Conservation (phyloP, 768 basidiomycete genomes). For the Suillus alpinus region DNA sequence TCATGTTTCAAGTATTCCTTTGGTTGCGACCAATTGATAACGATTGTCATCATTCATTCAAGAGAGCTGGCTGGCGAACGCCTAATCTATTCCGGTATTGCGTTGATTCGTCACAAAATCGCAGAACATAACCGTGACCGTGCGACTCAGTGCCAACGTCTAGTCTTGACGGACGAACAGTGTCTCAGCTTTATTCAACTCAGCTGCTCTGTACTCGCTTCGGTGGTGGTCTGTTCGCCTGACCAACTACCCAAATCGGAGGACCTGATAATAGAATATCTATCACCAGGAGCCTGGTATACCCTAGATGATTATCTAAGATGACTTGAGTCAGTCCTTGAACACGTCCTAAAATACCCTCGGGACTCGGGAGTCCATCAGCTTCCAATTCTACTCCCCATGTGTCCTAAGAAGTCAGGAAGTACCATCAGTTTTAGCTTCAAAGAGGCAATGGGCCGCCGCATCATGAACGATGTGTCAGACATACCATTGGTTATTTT, state of each 20-base stretch:
- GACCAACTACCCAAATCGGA: not conserved
- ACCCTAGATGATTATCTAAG: not conserved
- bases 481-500: slow-evolving; percentile 19
- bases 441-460: slow-evolving; percentile 16
- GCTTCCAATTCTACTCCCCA: slow-evolving; percentile 22
- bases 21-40: not conserved
- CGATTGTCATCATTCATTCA: not conserved
- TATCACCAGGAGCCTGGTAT: not conserved
- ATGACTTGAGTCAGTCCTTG: too few species aligned
- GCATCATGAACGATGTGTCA: slow-evolving; percentile 24
- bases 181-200: not conserved
- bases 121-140: not conserved
- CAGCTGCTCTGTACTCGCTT: not conserved
- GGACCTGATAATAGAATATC: not conserved
- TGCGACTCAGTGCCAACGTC: not conserved
- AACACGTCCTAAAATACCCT: slow-evolving; percentile 12
- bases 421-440: slow-evolving; percentile 26
- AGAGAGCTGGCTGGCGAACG: not conserved
- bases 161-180: not conserved
- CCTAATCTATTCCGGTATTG: not conserved
- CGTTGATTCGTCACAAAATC: not conserved
- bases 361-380: slow-evolving; percentile 17
- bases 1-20: not conserved
- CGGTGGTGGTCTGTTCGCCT: not conserved
- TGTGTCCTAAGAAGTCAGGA: slow-evolving; percentile 27